Base-by-base conservation (phyloP, 2,329 filamentous ascomycete genomes). In the Curvularia eragrostidis region DNA sequence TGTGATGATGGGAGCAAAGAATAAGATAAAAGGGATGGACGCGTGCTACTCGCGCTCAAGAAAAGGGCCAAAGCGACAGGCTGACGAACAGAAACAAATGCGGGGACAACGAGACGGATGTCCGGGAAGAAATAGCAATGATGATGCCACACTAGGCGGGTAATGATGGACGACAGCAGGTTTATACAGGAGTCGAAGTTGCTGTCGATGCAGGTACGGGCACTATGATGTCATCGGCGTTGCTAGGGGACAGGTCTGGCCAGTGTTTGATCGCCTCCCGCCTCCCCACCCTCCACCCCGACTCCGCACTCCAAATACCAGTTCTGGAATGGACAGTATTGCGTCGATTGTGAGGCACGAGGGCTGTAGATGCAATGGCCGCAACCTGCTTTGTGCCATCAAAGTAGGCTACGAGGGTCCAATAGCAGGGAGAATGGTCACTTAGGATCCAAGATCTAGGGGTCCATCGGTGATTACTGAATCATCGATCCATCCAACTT, bases 11-110 rank as follows among this genome's bases (percentile, higher is more conserved):
- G 41, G 51, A 39, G 38, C 46, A 30, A 48, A 43, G 50, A 36
- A 13, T 30, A 32, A 15, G 39, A 32, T 32, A 24, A 30, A 52
- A 39, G 34, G 56, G 52, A 34, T 21, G 43, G 32, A 38, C 51
- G 49, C 56, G 56, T 53, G 47, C 43, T 47, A 8, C 28, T 48
- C 49, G 32, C 43, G 47, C 13, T n/a, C 8, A 39, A 26, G 48
- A 48, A 19, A 26, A 44, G 7, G 36, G 49, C 42, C 34, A 50
- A 58, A 62, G 52, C 52, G 56, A 65, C 52, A 60, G 55, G 63
- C 48, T 24, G 30, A 36, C 60, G 49, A 53, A 55, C 52, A 61
- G 24, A 51, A 24, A 24, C 19, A 15, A 51, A 55, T 36, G 39
- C 54, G 26, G 52, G 28, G 19, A 30, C 15, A 44, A 21, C 34